phyloP scores from a whole-genome alignment of 2,329 filamentous ascomycete species.

The Fusarium agapanthi region DNA sequence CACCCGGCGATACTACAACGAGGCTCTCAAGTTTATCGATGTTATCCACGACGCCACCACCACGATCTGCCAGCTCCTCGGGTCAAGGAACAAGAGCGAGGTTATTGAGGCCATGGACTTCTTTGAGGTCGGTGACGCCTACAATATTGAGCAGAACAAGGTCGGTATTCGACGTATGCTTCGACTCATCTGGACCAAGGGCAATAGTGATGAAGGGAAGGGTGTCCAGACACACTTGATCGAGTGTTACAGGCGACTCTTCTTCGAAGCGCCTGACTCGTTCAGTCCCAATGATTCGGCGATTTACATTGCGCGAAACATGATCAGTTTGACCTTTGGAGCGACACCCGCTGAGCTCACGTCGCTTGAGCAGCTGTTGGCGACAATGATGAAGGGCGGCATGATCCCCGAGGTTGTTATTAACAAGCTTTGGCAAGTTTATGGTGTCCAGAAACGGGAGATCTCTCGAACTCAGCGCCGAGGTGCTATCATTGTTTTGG shows the following conservation, averaged over 20 bases:
- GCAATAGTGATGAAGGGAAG: conserved; percentile 98
- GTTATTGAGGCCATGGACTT: conserved; percentile 99
- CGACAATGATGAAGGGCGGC: conserved; percentile 96
- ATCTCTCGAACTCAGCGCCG: conserved; percentile 91
- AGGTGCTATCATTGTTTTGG: conserved; percentile 93
- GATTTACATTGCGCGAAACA: conserved; percentile 95
- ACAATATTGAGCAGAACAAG: conserved; percentile 94
- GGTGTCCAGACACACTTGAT: conserved; percentile 96
- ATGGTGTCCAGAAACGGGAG: conserved; percentile 90
- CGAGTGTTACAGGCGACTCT: conserved; percentile 93
- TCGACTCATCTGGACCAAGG: conserved; percentile 98
- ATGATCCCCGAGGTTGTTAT: conserved; percentile 87
- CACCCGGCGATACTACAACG: conserved; percentile 89
- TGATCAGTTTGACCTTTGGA: conserved; percentile 98
- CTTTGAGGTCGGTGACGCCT: conserved; percentile 93
- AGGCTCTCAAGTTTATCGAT: conserved; percentile 93
- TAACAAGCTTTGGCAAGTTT: conserved; percentile 96
- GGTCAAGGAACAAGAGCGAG: conserved; percentile 97
- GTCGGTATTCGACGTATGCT: conserved; percentile 94
- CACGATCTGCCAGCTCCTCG: conserved; percentile 85
- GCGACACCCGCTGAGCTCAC: conserved; percentile 95
- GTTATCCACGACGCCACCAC: conserved; percentile 84
- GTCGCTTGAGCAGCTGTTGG: conserved; percentile 91
- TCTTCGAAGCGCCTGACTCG: conserved; percentile 92
- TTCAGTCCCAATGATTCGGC: conserved; percentile 91